Evolutionary conservation across 805 yeast genomes (phyloP).

Genomic region (Saturnispora halmiae): DNA sequence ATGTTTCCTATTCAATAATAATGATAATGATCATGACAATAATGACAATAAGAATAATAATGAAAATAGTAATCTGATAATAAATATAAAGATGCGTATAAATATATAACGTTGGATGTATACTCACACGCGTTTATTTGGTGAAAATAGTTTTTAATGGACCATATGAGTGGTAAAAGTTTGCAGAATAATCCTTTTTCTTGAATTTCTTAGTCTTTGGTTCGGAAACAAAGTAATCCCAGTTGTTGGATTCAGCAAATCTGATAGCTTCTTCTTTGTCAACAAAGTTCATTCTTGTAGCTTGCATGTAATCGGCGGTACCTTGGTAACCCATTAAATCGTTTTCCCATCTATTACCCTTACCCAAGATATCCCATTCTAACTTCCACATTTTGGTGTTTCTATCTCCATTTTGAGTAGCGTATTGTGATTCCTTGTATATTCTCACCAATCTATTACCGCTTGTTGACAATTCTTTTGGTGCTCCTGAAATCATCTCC

Average conservation of each 20-base stretch:
- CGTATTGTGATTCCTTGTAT: constrained; percentile 66
- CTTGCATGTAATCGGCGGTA: constrained; percentile 74
- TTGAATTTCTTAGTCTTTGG: constrained; percentile 68
- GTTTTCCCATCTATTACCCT: constrained; percentile 83
- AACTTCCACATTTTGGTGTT: constrained; percentile 57
- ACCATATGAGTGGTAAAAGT: constrained; percentile 60
- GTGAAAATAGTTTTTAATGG: constrained; percentile 77
- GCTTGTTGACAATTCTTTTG: constrained; percentile 47
- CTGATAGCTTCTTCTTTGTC: constrained; percentile 60
- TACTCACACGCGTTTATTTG: constrained; percentile 34
- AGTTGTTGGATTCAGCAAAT: constrained; percentile 78
- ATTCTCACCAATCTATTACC: constrained; percentile 58
- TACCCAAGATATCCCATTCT: constrained; percentile 75
- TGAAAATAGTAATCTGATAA: background rate
- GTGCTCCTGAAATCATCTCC: constrained; percentile 71
- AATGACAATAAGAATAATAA: background rate
- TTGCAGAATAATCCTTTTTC: constrained; percentile 64
- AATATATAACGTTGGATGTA: too few species aligned
- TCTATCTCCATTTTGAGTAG: constrained; percentile 65
- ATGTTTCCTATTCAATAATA: too few species aligned
- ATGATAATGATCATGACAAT: background rate
- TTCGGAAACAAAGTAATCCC: constrained; percentile 76
- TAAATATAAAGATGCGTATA: too few species aligned
- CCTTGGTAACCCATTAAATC: constrained; percentile 82
- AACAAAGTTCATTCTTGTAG: constrained; percentile 64